Evolutionary conservation across 2,329 filamentous ascomycete genomes (phyloP), one percentile per base, ranked within the genome.

Genomic region (Talaromyces amestolkiae): DNA sequence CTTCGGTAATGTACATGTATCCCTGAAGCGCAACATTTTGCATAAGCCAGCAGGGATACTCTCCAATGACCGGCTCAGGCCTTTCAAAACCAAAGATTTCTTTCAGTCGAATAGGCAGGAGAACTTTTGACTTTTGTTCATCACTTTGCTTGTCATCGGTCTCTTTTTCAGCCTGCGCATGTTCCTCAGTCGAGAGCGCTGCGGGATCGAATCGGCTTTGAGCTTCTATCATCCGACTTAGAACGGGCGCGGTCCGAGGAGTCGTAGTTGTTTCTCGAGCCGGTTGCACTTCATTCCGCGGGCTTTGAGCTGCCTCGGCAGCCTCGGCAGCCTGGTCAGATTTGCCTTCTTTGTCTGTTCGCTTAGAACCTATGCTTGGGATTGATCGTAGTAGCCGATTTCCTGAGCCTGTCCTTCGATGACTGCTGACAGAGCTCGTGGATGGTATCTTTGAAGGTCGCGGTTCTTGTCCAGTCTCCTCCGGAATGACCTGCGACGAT

Each of bases 1-100:
- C 91, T 67, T 90, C 84, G 0, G 95, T 98, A 73, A 99, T 91
- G 79, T 98, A 98, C 85, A 99, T 89, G 76, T 95, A 97, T 6
- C 95, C 95, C 75, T 97, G 93, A 9, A 98, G 84, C 35, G 98
- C 82, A 53, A 97, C 92, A 73, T 91, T 97, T 76, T 97, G 93
- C 39, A 98, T 81, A 45, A 98, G 81, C 89, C 92, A 97, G 79
- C 94, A 98, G 9, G 93, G 91, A 75, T 96, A 97, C 81, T 98
- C 94, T 87, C 76, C 88, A 67, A 97, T 87, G 24, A 98, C 91
- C 67, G 93, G 89, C 75, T 99, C 95, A 0, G 90, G 85, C 43
- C 86, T 83, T 33, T 92, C 87, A 70, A 97, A 95, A 59, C 89
- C 86, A 73, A 96, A 97, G 68, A 96, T 96, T 67, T 95, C 88